Evolutionary conservation across 768 basidiomycete species (phyloP).

Genomic region (Hericium coralloides): DNA sequence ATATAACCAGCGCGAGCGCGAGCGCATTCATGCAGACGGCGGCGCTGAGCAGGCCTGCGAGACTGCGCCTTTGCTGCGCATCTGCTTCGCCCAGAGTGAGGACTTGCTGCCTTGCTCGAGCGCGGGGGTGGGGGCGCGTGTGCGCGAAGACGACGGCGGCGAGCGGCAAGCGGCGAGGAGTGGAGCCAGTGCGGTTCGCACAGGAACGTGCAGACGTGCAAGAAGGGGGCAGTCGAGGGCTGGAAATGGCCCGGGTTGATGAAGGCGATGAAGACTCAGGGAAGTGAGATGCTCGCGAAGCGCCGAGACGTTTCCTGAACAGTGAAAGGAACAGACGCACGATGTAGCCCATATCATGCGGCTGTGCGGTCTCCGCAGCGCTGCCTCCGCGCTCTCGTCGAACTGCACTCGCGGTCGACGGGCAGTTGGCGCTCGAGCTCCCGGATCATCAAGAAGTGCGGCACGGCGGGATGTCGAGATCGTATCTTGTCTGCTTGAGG

Average conservation of each 20-base stretch:
- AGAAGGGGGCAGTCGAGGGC: too few relatives aligned
- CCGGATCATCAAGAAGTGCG: constrained; percentile 80
- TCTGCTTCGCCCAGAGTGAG: constrained; percentile 31
- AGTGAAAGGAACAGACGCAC: too few relatives aligned
- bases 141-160: constrained; percentile 36
- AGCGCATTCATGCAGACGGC: constrained; percentile 58
- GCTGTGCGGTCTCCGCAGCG: too few relatives aligned
- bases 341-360: too few relatives aligned
- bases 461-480: constrained; percentile 83
- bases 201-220: too few relatives aligned
- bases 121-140: constrained; percentile 28
- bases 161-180: too few relatives aligned
- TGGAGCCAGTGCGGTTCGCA: too few relatives aligned
- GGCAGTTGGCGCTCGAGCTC: constrained; percentile 70
- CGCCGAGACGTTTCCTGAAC: too few relatives aligned
- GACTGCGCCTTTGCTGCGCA: constrained; percentile 40
- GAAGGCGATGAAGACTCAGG: constrained; percentile 16
- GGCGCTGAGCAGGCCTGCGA: constrained; percentile 44
- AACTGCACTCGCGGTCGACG: too few relatives aligned
- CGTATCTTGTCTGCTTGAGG: constrained; percentile 32
- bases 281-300: constrained; percentile 35
- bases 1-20: constrained; percentile 68
- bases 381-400: too few relatives aligned
- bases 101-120: constrained; percentile 24
- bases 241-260: too few relatives aligned